These are phyloP conservation scores for Didymella lethalis DNA, from an alignment of 2,329 filamentous ascomycete genomes.

Conservation along the genomic window DNA sequence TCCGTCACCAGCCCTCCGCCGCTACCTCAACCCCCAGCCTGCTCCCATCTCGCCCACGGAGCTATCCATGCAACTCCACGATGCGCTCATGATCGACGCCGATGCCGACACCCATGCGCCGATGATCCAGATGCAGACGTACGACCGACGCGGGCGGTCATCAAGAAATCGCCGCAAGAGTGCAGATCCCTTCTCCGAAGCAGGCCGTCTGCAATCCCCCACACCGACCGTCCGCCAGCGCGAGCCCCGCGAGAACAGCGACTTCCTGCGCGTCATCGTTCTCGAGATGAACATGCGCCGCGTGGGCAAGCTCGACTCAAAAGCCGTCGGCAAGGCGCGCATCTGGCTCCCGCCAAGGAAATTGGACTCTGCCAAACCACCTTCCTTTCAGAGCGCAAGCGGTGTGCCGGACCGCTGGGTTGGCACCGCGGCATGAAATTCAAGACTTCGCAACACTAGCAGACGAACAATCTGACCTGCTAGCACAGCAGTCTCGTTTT, in stretches of 20 bases:
- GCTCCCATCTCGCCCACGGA: slow-evolving; percentile 49
- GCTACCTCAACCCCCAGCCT: slow-evolving; percentile 67
- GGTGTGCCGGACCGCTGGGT: slow-evolving; percentile 50
- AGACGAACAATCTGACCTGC: slow-evolving; percentile 22
- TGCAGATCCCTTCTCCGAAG: slow-evolving; percentile 54
- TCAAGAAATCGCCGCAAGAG: slow-evolving; percentile 36
- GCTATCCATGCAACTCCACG: slow-evolving; percentile 52
- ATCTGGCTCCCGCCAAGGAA: slow-evolving; percentile 68
- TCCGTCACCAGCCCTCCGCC: slow-evolving; percentile 64
- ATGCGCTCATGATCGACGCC: slow-evolving; percentile 46
- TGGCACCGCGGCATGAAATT: slow-evolving; percentile 32
- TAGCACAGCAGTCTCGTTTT: slow-evolving; percentile 3
- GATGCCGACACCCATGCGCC: slow-evolving; percentile 55
- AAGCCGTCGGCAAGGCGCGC: slow-evolving; percentile 62
- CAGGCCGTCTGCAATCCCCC: slow-evolving; percentile 51
- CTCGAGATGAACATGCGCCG: slow-evolving; percentile 74
- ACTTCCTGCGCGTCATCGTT: slow-evolving; percentile 70
- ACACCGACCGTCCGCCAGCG: slow-evolving; percentile 62
- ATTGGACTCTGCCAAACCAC: slow-evolving; percentile 36
- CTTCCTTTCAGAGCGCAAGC: slow-evolving; percentile 34
- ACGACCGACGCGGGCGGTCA: slow-evolving; percentile 54
- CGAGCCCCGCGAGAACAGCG: slow-evolving; percentile 69
- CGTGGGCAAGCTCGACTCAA: slow-evolving; percentile 66
- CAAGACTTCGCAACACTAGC: slow-evolving; percentile 20
- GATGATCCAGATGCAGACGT: slow-evolving; percentile 71